phyloP scores from a whole-genome alignment of 2,329 filamentous ascomycete genomes.

The Xylaria hypoxylon region DNA sequence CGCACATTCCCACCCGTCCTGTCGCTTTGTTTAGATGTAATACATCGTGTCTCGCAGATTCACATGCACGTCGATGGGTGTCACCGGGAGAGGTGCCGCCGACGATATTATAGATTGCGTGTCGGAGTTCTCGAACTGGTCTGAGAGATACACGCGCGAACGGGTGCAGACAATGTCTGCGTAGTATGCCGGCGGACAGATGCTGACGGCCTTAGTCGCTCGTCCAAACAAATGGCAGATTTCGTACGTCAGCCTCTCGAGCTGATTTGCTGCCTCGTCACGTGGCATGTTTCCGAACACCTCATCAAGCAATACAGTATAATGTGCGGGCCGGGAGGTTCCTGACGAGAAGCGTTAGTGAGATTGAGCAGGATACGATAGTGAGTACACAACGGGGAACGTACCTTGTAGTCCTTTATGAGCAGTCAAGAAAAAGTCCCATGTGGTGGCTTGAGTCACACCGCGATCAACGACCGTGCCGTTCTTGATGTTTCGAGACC shows the following conservation, averaged over 20 bases:
- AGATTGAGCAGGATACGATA: background rate
- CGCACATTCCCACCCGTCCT: background rate
- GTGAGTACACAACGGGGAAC: background rate
- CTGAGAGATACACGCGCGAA: constrained; percentile 76
- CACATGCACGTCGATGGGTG: constrained; percentile 52
- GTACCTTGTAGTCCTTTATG: constrained; percentile 81
- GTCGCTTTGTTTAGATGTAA: constrained; percentile 60
- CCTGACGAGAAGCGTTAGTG: constrained; percentile 44
- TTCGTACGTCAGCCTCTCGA: constrained; percentile 80
- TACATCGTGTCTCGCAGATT: constrained; percentile 64
- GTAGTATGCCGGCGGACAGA: constrained; percentile 91
- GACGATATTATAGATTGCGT: constrained; percentile 39
- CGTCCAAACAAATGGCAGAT: constrained; percentile 87
- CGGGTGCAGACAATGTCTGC: constrained; percentile 87
- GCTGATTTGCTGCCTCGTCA: constrained; percentile 67
- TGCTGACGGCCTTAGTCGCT: constrained; percentile 87
- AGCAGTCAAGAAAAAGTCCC: constrained; percentile 88
- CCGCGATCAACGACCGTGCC: constrained; percentile 90
- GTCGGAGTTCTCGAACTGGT: constrained; percentile 65
- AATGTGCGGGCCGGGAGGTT: constrained; percentile 86
- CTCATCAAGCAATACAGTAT: constrained; percentile 79
- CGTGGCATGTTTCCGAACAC: constrained; percentile 64
- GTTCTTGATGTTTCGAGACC: constrained; percentile 74
- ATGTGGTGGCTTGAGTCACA: constrained; percentile 78
- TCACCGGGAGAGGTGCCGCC: background rate